These are phyloP conservation scores for Flaveria trinervia DNA, from an alignment of 129 eudicot species.

Conservation along the genomic window DNA sequence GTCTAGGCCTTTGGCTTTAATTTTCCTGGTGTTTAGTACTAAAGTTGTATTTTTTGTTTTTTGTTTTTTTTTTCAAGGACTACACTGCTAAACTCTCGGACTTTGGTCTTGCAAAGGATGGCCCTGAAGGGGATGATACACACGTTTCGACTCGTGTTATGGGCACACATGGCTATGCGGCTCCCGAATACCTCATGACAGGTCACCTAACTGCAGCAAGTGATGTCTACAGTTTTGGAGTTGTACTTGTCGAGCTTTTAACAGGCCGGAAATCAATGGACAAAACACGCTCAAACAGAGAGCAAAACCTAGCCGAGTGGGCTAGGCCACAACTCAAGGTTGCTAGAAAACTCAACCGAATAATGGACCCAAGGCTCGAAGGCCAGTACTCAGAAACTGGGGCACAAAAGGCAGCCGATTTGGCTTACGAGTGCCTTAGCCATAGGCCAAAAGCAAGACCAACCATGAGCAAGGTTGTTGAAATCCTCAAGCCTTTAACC, in stretches of 20 bases:
- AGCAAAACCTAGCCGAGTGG: constrained; percentile 82
- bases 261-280: constrained; percentile 83
- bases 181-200: constrained; percentile 65
- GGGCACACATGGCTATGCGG: constrained; percentile 81
- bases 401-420: constrained; percentile 68
- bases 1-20: background rate
- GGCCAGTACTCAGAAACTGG: constrained; percentile 75
- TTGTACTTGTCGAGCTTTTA: constrained; percentile 76
- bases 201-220: constrained; percentile 93
- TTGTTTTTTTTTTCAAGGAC: constrained; percentile 27
- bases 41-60: constrained; percentile 8
- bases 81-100: constrained; percentile 52
- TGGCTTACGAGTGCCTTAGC: constrained; percentile 86
- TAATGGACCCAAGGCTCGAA: constrained; percentile 87
- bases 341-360: constrained; percentile 49
- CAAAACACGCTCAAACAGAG: constrained; percentile 65
- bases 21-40: constrained; percentile 13
- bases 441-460: constrained; percentile 76
- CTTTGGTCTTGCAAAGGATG: constrained; percentile 53
- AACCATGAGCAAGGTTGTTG: constrained; percentile 57
- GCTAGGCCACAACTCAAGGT: constrained; percentile 65
- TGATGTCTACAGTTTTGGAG: constrained; percentile 92
- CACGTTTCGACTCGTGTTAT: constrained; percentile 55
- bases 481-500: constrained; percentile 53
- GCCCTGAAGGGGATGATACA: constrained; percentile 45